Evolutionary conservation across 495 filamentous ascomycete species (phyloP).

Genomic region (Amniculicola lignicola): DNA sequence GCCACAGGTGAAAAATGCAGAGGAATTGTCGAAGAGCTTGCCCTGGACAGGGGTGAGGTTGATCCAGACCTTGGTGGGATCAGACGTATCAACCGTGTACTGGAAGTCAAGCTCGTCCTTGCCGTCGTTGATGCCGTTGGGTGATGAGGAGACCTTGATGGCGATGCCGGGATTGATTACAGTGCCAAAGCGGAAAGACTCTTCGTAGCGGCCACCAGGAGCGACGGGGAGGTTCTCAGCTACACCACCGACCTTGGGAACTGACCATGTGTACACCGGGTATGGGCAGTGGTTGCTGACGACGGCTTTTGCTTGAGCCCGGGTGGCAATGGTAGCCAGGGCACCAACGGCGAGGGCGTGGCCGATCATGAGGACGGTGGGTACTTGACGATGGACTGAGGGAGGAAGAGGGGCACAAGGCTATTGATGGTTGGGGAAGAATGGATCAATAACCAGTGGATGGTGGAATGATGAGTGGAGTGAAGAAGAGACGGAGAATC

Average conservation of each 20-base stretch:
- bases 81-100: constrained; percentile 17
- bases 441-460: neutral
- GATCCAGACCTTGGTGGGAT: constrained; percentile 16
- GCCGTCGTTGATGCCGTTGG: constrained; percentile 38
- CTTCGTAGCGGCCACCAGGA: constrained; percentile 6
- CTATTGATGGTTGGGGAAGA: neutral
- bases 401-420: neutral
- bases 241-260: constrained; percentile 27
- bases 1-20: constrained; percentile 11
- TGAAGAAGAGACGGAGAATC: constrained; percentile 9
- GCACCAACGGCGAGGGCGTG: constrained; percentile 10
- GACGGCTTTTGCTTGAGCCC: constrained; percentile 50
- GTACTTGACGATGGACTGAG: constrained; percentile 1
- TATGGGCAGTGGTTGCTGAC: constrained; percentile 52
- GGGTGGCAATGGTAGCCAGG: constrained; percentile 36
- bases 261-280: constrained; percentile 56
- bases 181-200: constrained; percentile 15
- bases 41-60: constrained; percentile 6
- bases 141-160: constrained; percentile 36
- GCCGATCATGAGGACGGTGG: constrained; percentile 6
- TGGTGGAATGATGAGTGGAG: constrained; percentile 6
- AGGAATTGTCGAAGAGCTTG: neutral
- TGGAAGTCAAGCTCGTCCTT: constrained; percentile 16
- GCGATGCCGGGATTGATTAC: constrained; percentile 36
- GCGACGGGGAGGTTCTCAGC: neutral